phyloP scores from a whole-genome alignment of 2,329 filamentous ascomycete genomes.

The Fusarium heterosporum region DNA sequence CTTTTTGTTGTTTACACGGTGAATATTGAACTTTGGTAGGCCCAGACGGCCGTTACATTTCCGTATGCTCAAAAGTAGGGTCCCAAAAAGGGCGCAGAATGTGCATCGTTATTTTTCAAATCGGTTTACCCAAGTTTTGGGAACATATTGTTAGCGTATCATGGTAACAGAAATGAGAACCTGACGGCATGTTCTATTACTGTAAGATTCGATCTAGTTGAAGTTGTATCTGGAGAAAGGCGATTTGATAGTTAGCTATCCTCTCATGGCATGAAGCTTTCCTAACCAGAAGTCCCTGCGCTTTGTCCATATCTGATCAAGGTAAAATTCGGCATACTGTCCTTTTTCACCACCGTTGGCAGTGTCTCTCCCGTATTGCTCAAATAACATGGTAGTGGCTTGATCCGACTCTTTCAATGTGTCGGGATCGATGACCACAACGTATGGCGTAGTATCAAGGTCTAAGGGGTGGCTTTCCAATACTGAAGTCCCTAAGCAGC shows the following conservation, averaged over 20 bases:
- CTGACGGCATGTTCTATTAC: too few relatives aligned
- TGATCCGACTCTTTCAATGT: slow-evolving; percentile 44
- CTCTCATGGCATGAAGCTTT: slow-evolving; percentile 28
- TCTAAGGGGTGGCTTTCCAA: neutral
- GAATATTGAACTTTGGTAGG: neutral
- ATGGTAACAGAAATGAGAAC: too few relatives aligned
- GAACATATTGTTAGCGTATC: too few relatives aligned
- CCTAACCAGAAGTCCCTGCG: slow-evolving; percentile 50
- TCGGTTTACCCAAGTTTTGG: too few relatives aligned
- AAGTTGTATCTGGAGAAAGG: too few relatives aligned
- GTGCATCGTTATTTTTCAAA: too few relatives aligned
- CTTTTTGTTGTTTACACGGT: slow-evolving; percentile 15
- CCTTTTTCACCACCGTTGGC: slow-evolving; percentile 35
- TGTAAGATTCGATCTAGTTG: too few relatives aligned
- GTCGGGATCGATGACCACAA: slow-evolving; percentile 46
- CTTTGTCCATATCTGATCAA: slow-evolving; percentile 43
- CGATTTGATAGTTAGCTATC: neutral
- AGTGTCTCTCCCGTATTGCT: slow-evolving; percentile 52
- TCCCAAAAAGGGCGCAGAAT: too few relatives aligned
- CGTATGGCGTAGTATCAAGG: neutral
- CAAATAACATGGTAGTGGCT: slow-evolving; percentile 46
- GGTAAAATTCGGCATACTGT: slow-evolving; percentile 49
- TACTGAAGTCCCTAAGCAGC: neutral
- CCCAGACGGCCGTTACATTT: slow-evolving; percentile 9
- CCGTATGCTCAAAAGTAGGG: too few relatives aligned